Evolutionary conservation across 345 rosid species (phyloP).

Genomic region (Xanthoceras sorbifolium): DNA sequence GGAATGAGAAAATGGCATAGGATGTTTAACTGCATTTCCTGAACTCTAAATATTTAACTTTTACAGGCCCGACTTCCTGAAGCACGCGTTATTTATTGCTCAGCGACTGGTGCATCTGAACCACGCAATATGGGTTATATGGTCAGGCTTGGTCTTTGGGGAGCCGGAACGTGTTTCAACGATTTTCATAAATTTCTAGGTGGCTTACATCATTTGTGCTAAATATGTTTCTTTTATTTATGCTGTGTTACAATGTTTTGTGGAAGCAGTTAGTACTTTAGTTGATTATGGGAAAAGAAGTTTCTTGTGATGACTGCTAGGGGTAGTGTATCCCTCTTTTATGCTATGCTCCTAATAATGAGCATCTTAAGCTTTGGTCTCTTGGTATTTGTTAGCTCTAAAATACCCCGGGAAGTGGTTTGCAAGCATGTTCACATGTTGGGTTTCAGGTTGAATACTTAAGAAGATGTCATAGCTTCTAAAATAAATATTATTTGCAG

Average conservation of each 20-base stretch:
- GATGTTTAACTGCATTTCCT: constrained; percentile 13
- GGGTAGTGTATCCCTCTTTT: not conserved
- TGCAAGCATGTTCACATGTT: not conserved
- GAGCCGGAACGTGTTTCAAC: constrained; percentile 81
- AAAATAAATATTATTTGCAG: constrained; percentile 41
- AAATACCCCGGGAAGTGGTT: no score
- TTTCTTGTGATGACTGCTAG: not conserved
- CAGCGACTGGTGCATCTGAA: constrained; percentile 99
- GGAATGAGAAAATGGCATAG: constrained; percentile 3
- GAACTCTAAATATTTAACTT: constrained; percentile 29
- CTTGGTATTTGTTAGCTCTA: not conserved
- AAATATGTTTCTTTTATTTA: not conserved
- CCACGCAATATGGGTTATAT: constrained; percentile 99
- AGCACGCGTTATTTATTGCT: constrained; percentile 96
- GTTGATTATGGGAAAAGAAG: not conserved
- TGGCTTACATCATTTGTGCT: constrained; percentile 15
- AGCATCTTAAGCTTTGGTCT: constrained; percentile 4
- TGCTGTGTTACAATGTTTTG: not conserved
- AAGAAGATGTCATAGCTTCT: not conserved
- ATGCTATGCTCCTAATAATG: not conserved
- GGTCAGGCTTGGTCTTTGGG: constrained; percentile 99
- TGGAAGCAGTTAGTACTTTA: not conserved
- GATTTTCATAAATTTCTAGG: constrained; percentile 82
- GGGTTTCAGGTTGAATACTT: constrained; percentile 2
- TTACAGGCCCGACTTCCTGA: constrained; percentile 93